phyloP scores from a whole-genome alignment of 2,329 filamentous ascomycete species.

The Colletotrichum acutatum region DNA sequence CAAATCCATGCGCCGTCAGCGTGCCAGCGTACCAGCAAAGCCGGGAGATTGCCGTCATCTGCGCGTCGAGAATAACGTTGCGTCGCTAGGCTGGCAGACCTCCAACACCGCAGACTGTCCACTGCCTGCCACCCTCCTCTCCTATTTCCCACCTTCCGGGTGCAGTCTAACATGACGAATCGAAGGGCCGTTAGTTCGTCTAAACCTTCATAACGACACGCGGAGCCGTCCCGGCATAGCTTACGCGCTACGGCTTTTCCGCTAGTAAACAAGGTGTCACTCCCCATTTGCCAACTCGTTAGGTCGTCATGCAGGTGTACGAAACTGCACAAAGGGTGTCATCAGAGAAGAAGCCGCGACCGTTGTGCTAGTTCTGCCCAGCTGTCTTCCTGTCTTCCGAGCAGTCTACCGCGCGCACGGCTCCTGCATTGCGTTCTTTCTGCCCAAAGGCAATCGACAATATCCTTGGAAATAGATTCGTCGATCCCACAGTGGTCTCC shows the following conservation, averaged over 20 bases:
- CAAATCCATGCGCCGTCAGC: constrained; percentile 2
- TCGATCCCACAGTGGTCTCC: constrained; percentile 25
- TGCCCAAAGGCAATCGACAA: constrained; percentile 16
- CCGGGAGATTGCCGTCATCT: background rate
- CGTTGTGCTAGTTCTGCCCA: constrained; percentile 3
- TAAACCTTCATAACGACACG: background rate
- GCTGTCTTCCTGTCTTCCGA: background rate
- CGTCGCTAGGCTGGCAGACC: constrained; percentile 10
- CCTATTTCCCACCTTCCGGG: background rate
- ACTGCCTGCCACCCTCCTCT: constrained; percentile 12
- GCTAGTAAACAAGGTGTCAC: background rate
- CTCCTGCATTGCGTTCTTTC: background rate
- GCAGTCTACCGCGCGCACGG: constrained; percentile 14
- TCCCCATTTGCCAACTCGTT: constrained; percentile 1
- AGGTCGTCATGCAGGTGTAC: background rate
- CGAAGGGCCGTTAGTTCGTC: constrained; percentile 16
- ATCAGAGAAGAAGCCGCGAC: constrained; percentile 1
- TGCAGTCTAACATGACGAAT: background rate
- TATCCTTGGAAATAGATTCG: constrained; percentile 13
- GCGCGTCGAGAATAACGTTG: background rate
- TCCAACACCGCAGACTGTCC: constrained; percentile 32
- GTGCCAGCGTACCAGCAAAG: background rate
- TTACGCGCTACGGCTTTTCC: background rate
- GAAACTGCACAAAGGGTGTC: background rate
- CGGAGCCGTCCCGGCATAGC: background rate